Conservation (phyloP, 345 rosid species). For the Psidium friedrichsthalianum region DNA sequence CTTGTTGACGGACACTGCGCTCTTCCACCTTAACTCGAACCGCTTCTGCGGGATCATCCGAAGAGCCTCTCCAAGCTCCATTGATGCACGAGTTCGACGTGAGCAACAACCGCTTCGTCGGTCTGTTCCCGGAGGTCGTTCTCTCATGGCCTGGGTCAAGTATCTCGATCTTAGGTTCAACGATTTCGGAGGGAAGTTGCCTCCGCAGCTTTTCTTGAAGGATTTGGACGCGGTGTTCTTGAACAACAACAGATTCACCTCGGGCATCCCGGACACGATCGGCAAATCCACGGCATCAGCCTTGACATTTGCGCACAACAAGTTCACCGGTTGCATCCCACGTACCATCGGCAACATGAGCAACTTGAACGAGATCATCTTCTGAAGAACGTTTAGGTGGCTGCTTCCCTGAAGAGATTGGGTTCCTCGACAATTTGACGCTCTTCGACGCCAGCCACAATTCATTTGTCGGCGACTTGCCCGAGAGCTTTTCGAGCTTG, state of each 20-base stretch:
- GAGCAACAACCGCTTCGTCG: constrained; percentile 80
- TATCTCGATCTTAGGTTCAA: constrained; percentile 62
- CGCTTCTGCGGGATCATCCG: constrained; percentile 72
- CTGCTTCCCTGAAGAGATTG: constrained; percentile 63
- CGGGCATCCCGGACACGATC: constrained; percentile 46
- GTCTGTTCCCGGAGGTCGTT: constrained; percentile 46
- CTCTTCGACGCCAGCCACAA: constrained; percentile 53
- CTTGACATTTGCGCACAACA: constrained; percentile 58
- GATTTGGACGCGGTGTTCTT: constrained; percentile 58
- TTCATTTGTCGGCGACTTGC: constrained; percentile 35
- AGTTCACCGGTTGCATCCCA: constrained; percentile 66
- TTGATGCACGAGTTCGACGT: constrained; percentile 71
- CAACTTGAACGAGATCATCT: constrained; percentile 48
- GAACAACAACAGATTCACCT: constrained; percentile 67
- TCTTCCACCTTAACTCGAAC: constrained; percentile 69
- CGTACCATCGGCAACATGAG: constrained; percentile 49
- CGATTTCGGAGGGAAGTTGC: constrained; percentile 63
- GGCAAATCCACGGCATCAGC: constrained; percentile 54
- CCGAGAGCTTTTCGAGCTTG: constrained; percentile 22
- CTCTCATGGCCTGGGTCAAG: constrained; percentile 45
- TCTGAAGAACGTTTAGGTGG: constrained; percentile 54
- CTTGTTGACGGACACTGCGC: constrained; percentile 39
- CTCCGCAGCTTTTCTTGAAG: constrained; percentile 34
- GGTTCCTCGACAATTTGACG: constrained; percentile 32
- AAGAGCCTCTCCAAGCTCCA: constrained; percentile 31